phyloP scores from a whole-genome alignment of 306 rosid genomes.

The Hylodesmum podocarpum region DNA sequence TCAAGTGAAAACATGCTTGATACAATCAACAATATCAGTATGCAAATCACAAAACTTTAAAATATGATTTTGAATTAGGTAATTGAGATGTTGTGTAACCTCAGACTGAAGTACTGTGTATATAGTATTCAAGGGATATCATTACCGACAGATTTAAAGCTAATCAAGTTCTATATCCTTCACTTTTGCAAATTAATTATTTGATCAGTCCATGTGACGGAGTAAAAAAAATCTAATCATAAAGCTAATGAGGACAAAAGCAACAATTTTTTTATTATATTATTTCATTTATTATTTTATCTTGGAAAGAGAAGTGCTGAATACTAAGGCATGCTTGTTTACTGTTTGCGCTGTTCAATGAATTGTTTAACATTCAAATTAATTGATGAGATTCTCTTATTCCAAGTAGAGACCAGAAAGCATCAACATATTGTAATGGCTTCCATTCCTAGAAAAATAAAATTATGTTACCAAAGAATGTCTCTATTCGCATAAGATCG shows the following conservation, averaged over 20 bases:
- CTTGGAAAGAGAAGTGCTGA: background rate
- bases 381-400: background rate
- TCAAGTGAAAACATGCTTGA: background rate
- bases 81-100: background rate
- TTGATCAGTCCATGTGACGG: slow-evolving; percentile 17
- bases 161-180: slow-evolving; percentile 3
- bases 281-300: background rate
- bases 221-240: background rate
- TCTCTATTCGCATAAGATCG: background rate
- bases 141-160: slow-evolving; percentile 1
- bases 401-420: background rate
- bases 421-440: background rate
- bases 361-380: background rate
- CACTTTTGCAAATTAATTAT: background rate
- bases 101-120: background rate
- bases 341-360: background rate
- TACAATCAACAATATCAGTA: background rate
- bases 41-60: background rate
- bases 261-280: background rate
- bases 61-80: background rate
- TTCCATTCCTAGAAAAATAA: background rate
- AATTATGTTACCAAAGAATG: background rate
- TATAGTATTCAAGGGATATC: slow-evolving; percentile 7
- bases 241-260: slow-evolving; percentile 24
- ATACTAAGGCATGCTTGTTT: slow-evolving; percentile 2